Percentiles rank a stretch among this genome's conserved stretches.
Evolutionary conservation across 2,329 filamentous ascomycete species (phyloP).

Genomic region (Teratosphaeria viscida): DNA sequence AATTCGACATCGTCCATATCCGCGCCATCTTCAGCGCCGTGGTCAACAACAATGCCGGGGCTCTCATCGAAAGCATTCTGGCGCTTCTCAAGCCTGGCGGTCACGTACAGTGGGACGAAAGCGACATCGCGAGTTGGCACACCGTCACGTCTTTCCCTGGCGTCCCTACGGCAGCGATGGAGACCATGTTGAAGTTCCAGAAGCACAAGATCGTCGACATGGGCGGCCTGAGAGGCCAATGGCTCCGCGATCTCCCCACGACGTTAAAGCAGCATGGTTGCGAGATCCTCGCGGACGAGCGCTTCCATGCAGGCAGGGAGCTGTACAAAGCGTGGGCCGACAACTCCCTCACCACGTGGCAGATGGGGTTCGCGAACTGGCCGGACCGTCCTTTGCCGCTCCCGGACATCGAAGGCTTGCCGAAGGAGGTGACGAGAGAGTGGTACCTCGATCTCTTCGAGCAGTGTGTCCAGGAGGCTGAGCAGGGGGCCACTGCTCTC

Average conservation of each 20-base stretch:
- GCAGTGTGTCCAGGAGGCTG: not conserved
- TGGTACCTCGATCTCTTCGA: conserved; percentile 1
- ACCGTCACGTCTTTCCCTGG: too few relatives aligned
- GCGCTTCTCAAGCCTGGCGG: conserved; percentile 10
- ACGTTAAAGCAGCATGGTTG: not conserved
- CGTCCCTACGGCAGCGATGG: not conserved
- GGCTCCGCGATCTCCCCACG: not conserved
- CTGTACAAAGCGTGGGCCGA: not conserved
- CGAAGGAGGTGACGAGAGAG: conserved; percentile 1
- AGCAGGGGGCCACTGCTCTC: not conserved
- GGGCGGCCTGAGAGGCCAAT: not conserved
- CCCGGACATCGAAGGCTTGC: conserved; percentile 1
- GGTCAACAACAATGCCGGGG: conserved; percentile 7
- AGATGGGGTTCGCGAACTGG: not conserved
- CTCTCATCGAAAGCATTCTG: conserved; percentile 6
- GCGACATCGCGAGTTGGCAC: not conserved
- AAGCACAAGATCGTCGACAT: not conserved
- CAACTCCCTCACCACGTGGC: conserved; percentile 2
- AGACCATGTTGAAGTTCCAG: not conserved
- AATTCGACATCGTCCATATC: conserved; percentile 8
- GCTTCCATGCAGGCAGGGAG: not conserved
- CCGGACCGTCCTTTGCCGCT: conserved; percentile 3
- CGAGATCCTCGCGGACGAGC: not conserved
- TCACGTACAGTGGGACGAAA: conserved; percentile 12
- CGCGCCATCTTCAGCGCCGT: conserved; percentile 6